These are phyloP conservation scores for Dichomitus squalens DNA, from an alignment of 1,284 basidiomycete species.

Conservation along the genomic window DNA sequence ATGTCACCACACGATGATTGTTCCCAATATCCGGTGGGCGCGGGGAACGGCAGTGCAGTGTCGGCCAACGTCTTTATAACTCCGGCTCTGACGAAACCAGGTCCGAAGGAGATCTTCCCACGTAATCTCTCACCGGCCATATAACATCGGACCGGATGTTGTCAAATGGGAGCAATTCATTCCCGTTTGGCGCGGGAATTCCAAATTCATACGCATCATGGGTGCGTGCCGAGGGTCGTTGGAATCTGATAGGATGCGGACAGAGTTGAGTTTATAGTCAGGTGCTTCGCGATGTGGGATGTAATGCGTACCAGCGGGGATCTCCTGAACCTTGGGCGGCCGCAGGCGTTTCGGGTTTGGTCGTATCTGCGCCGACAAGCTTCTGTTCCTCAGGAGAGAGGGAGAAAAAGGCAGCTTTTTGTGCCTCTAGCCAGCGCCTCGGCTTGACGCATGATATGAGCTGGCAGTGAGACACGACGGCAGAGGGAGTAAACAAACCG, in stretches of 20 bases:
- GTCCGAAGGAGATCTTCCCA: conserved; percentile 9
- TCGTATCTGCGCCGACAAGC: conserved; percentile 24
- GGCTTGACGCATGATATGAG: conserved; percentile 27
- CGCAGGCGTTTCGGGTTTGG: conserved; percentile 7
- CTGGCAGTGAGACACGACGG: not conserved
- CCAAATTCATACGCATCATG: not conserved
- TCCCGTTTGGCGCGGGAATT: not conserved
- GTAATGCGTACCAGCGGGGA: conserved; percentile 9
- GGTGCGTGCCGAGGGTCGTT: not conserved
- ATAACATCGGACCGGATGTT: conserved; percentile 8
- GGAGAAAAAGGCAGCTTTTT: conserved; percentile 38
- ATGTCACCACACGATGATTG: not conserved
- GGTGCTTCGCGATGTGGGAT: not conserved
- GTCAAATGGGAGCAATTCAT: not conserved
- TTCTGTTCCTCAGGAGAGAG: conserved; percentile 37
- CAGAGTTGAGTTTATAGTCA: not conserved
- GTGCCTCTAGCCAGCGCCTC: conserved; percentile 36
- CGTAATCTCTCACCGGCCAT: conserved; percentile 4
- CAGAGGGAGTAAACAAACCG: conserved; percentile 46
- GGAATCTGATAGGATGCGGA: conserved; percentile 7
- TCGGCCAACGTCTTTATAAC: not conserved
- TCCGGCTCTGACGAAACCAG: not conserved
- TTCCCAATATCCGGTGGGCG: not conserved
- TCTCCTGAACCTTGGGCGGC: conserved; percentile 7
- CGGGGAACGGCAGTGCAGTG: not conserved